phyloP scores from a whole-genome alignment of 2,329 filamentous ascomycete genomes.

The Paracoccidioides lutzii region DNA sequence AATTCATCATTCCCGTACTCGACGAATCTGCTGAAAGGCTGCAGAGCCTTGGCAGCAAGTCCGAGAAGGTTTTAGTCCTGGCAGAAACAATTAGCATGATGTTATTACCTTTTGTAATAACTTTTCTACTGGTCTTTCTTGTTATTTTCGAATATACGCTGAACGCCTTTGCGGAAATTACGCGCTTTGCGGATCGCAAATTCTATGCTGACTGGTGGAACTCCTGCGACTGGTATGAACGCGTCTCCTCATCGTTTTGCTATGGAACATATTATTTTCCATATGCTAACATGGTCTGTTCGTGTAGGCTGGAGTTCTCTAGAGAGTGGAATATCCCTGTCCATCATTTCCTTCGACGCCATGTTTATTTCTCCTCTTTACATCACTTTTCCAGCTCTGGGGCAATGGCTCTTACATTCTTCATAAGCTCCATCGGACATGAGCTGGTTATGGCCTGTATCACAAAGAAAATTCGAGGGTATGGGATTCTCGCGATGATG shows the following conservation, averaged over 20 bases:
- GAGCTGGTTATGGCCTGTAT: slow-evolving; percentile 97
- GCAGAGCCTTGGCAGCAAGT: slow-evolving; percentile 33
- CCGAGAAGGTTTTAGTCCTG: slow-evolving; percentile 65
- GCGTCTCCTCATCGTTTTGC: slow-evolving; percentile 22
- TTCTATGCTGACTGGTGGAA: slow-evolving; percentile 76
- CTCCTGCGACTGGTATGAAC: slow-evolving; percentile 36
- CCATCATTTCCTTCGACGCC: slow-evolving; percentile 84
- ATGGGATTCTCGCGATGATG: slow-evolving; percentile 93
- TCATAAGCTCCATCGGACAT: slow-evolving; percentile 79
- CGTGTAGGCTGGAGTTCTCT: slow-evolving; percentile 70
- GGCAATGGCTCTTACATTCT: slow-evolving; percentile 81
- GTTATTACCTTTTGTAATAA: slow-evolving; percentile 94
- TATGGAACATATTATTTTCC: slow-evolving; percentile 28
- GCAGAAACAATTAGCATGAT: slow-evolving; percentile 83
- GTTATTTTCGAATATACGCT: slow-evolving; percentile 97
- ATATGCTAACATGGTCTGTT: slow-evolving; percentile 1
- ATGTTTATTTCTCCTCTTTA: slow-evolving; percentile 78
- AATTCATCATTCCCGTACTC: slow-evolving; percentile 88
- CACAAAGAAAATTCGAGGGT: slow-evolving; percentile 88
- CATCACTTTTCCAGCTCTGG: slow-evolving; percentile 61
- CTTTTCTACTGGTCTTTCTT: slow-evolving; percentile 86
- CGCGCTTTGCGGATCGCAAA: slow-evolving; percentile 80
- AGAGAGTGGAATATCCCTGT: slow-evolving; percentile 97
- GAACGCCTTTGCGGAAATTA: slow-evolving; percentile 89
- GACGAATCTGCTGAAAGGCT: slow-evolving; percentile 53